Base-by-base conservation (phyloP, 2,329 filamentous ascomycete genomes). In the Penicillium expansum region DNA sequence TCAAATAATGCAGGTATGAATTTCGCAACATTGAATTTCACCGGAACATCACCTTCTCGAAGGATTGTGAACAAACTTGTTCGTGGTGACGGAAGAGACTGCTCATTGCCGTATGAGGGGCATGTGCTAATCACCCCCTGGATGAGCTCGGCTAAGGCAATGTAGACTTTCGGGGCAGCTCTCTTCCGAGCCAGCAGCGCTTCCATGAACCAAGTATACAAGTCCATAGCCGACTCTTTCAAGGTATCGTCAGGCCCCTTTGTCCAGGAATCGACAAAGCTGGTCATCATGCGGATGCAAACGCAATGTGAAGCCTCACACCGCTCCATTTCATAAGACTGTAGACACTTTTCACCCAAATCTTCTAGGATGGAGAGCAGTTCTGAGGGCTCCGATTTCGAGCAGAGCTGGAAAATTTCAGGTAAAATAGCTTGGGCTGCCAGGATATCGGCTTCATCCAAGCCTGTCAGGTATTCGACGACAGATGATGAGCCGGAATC, bases 121-220 rank as follows among this genome's bases (percentile, higher is more conserved):
- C 89, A 83, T 16, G 82, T 77, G 52, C 84, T 83, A 42, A 95
- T 79, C 4, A 97, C 78, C 30, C 82, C 80, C 56, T 92, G 82
- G 0, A 97, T 78, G 14, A 99, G 78, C 22, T 78, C 76, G 3
- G 87, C 83, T 58, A 97, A 79, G 1, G 81, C 79, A 51, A 86
- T 84, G 61, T 92, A 87, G 1, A 88, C 83, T 55, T 79, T 81
- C 2, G 86, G 77, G 0, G 93, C 95, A 47, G 91, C 81, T 37
- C 89, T 81, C 43, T 86, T 86, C 43, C 83, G 87, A 6, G 83
- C 81, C 27, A 96, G 75, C 30, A 86, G 83, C 18, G 81, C 81
- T 52, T 84, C 83, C 45, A 92, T 82, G 62, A 94, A 88, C 77
- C 91, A 91, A 43, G 83, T 77, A 71, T 97, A 97, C 20, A 97